These are phyloP conservation scores for Botrytis pseudocinerea DNA, from an alignment of 2,329 filamentous ascomycete species.

Conservation along the genomic window DNA sequence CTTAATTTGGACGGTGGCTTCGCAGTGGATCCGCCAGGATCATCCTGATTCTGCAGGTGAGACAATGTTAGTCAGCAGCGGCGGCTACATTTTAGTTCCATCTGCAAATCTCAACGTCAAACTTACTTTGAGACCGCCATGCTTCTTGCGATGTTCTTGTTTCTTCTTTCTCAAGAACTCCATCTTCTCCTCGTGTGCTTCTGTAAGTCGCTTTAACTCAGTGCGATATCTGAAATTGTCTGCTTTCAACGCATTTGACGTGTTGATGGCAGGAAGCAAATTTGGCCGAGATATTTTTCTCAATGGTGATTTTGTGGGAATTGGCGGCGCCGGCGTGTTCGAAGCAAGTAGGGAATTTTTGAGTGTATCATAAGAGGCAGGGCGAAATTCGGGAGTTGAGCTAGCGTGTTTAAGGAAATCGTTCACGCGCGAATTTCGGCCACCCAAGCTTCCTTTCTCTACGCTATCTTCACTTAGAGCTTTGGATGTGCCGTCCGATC, in stretches of 20 bases:
- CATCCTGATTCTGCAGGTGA: constrained; percentile 8
- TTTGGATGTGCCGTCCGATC: neutral
- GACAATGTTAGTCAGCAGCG: constrained; percentile 17
- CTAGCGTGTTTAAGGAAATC: constrained; percentile 1
- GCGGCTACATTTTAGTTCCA: neutral
- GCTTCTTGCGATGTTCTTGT: neutral
- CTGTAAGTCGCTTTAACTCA: neutral
- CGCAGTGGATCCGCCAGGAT: neutral
- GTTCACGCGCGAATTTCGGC: neutral
- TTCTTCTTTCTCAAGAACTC: neutral
- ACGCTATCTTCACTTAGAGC: neutral
- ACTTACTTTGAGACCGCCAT: constrained; percentile 4
- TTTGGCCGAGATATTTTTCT: neutral
- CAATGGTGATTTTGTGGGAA: neutral
- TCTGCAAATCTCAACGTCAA: constrained; percentile 6
- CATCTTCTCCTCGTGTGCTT: neutral
- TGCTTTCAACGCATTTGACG: neutral
- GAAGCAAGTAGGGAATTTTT: neutral
- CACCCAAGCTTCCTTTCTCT: neutral
- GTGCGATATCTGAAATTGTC: neutral
- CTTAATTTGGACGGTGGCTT: neutral
- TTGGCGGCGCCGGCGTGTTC: neutral
- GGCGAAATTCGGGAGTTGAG: neutral
- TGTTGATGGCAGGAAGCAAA: neutral
- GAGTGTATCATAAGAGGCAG: neutral